Conservation (phyloP, 805 yeast genomes). For the Wickerhamomyces bisporus region DNA sequence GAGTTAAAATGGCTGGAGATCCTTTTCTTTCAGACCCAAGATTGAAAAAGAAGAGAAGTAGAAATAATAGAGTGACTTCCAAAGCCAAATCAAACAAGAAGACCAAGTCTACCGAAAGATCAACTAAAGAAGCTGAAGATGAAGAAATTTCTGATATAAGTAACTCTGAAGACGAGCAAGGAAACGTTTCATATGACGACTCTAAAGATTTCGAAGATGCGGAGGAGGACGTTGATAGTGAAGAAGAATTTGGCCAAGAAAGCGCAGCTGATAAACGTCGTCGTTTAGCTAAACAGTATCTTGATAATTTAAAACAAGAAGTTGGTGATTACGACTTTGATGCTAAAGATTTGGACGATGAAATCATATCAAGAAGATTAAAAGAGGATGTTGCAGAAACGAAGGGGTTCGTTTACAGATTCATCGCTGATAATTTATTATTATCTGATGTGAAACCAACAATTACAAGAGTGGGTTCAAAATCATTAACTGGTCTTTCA, state of each 20-base stretch:
- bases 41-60: slow-evolving; percentile 30
- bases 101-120: slow-evolving; percentile 3
- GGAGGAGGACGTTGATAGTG: slow-evolving; percentile 47
- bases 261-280: slow-evolving; percentile 91
- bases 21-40: slow-evolving; percentile 61
- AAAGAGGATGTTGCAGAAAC: slow-evolving; percentile 87
- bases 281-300: slow-evolving; percentile 87
- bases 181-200: slow-evolving; percentile 30
- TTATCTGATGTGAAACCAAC: slow-evolving; percentile 34
- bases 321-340: slow-evolving; percentile 57
- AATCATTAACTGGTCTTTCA: slow-evolving; percentile 44
- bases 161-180: slow-evolving; percentile 45
- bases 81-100: slow-evolving; percentile 12
- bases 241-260: slow-evolving; percentile 70
- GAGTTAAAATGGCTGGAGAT: slow-evolving; percentile 45
- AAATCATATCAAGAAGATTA: slow-evolving; percentile 73
- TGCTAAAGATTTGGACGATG: slow-evolving; percentile 88
- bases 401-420: slow-evolving; percentile 76
- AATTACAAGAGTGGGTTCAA: slow-evolving; percentile 56
- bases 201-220: slow-evolving; percentile 30
- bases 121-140: slow-evolving; percentile 26
- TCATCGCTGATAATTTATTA: slow-evolving; percentile 47
- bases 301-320: slow-evolving; percentile 69
- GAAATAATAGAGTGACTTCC: slow-evolving; percentile 11
- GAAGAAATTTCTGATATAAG: slow-evolving; percentile 51